phyloP scores from a whole-genome alignment of 768 basidiomycete genomes.

The Fistulinella prunicolor region DNA sequence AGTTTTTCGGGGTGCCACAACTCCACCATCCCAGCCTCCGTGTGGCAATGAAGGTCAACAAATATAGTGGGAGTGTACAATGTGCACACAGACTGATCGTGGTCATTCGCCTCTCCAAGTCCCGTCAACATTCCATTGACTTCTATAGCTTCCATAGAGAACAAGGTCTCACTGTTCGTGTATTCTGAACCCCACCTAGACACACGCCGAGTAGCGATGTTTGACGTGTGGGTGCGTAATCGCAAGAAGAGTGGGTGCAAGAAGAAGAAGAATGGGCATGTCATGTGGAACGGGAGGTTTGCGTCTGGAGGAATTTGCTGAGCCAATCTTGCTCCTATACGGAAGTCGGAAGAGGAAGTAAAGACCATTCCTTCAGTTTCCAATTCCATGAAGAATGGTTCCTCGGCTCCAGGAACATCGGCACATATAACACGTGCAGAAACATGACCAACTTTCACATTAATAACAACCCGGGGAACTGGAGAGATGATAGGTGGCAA shows the following conservation, averaged over 20 bases:
- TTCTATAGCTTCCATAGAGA: slow-evolving; percentile 60
- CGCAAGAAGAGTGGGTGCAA: slow-evolving; percentile 54
- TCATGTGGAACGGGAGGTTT: slow-evolving; percentile 44
- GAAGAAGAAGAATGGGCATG: slow-evolving; percentile 38
- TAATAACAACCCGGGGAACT: slow-evolving; percentile 50
- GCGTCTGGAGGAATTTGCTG: slow-evolving; percentile 28
- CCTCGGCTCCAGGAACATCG: slow-evolving; percentile 36
- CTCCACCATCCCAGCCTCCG: slow-evolving; percentile 62
- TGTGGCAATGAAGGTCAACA: slow-evolving; percentile 45
- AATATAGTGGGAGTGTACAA: slow-evolving; percentile 44
- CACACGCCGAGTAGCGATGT: slow-evolving; percentile 24
- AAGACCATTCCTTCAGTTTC: slow-evolving; percentile 52
- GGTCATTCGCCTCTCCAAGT: slow-evolving; percentile 50
- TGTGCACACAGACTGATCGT: slow-evolving; percentile 34
- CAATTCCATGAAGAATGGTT: slow-evolving; percentile 53
- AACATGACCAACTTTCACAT: slow-evolving; percentile 48
- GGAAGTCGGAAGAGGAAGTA: slow-evolving; percentile 43
- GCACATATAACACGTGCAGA: slow-evolving; percentile 49
- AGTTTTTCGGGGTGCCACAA: slow-evolving; percentile 65
- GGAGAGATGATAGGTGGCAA: slow-evolving; percentile 33
- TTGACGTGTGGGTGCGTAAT: slow-evolving; percentile 39
- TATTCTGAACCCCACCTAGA: slow-evolving; percentile 35
- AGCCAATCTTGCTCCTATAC: slow-evolving; percentile 19
- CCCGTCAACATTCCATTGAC: slow-evolving; percentile 42
- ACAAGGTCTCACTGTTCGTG: slow-evolving; percentile 46